A percentile compares a stretch with the other conserved stretches of the same genome.
Evolutionary conservation across 331 rosid genomes (phyloP).

Genomic region (Dryas integrifolia): DNA sequence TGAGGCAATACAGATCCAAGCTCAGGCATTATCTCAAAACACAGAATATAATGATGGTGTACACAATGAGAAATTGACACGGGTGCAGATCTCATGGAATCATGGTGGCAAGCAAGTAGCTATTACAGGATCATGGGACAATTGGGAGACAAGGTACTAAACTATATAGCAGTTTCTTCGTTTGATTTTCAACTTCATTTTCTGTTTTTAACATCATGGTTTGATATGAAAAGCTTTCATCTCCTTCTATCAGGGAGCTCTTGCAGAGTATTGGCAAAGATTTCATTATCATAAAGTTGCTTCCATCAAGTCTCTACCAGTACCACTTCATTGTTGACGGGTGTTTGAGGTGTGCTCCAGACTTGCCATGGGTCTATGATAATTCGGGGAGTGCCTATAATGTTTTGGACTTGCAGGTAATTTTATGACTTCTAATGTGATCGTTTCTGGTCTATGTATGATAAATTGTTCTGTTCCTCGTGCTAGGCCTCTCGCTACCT

Average conservation of each 20-base stretch:
- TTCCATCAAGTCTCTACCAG: conserved; percentile 60
- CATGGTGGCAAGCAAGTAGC: conserved; percentile 58
- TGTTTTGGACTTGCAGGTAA: conserved; percentile 84
- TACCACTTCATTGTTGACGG: conserved; percentile 82
- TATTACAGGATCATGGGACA: conserved; percentile 84
- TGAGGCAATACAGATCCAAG: conserved; percentile 31
- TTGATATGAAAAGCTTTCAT: conserved; percentile 21
- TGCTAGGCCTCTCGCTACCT: not conserved
- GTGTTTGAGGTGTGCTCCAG: conserved; percentile 62
- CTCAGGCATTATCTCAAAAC: conserved; percentile 29
- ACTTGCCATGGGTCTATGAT: conserved; percentile 51
- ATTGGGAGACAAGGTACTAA: conserved; percentile 67
- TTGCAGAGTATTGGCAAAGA: conserved; percentile 41
- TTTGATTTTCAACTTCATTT: conserved; percentile 4
- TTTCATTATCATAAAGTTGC: conserved; percentile 46
- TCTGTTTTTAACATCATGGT: not conserved
- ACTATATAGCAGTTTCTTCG: not conserved
- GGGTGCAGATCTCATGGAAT: conserved; percentile 63
- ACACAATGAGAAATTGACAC: conserved; percentile 36
- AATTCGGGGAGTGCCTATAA: conserved; percentile 58
- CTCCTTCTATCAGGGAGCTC: conserved; percentile 52
- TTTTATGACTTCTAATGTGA: conserved; percentile 8
- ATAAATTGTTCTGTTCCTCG: not conserved
- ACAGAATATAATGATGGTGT: conserved; percentile 34
- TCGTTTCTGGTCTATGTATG: not conserved